phyloP scores from a whole-genome alignment of 148 eudicot genomes.

The Vaccinium darrowii region DNA sequence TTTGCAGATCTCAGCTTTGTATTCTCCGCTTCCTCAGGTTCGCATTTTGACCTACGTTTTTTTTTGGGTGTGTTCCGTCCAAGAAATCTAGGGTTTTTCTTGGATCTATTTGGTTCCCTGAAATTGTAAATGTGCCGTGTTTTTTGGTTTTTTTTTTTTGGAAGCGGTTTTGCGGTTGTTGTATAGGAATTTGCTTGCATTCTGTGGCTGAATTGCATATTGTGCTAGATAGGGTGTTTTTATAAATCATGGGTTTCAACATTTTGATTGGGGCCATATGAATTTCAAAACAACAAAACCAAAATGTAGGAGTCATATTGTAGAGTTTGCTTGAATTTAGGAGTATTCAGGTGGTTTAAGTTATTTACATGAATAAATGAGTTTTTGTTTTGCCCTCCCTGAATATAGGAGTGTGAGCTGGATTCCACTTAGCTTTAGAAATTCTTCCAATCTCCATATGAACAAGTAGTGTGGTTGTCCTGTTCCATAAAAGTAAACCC shows the following conservation, averaged over 20 bases:
- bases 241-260: background rate
- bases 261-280: background rate
- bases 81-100: background rate
- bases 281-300: background rate
- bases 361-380: background rate
- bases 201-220: background rate
- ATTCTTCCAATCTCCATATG: background rate
- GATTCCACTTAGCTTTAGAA: slow-evolving; percentile 8
- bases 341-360: background rate
- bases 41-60: background rate
- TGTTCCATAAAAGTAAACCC: background rate
- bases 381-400: background rate
- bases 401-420: background rate
- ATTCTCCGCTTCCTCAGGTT: background rate
- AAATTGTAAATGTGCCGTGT: slow-evolving; percentile 11
- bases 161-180: background rate
- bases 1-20: background rate
- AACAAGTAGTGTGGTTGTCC: background rate
- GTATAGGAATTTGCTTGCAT: background rate
- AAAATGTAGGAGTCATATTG: background rate
- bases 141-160: background rate
- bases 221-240: background rate
- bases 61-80: background rate
- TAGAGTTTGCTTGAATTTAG: background rate
- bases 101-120: background rate